These are phyloP conservation scores for Monilinia polystroma DNA, from an alignment of 2,329 filamentous ascomycete species.

Conservation along the genomic window DNA sequence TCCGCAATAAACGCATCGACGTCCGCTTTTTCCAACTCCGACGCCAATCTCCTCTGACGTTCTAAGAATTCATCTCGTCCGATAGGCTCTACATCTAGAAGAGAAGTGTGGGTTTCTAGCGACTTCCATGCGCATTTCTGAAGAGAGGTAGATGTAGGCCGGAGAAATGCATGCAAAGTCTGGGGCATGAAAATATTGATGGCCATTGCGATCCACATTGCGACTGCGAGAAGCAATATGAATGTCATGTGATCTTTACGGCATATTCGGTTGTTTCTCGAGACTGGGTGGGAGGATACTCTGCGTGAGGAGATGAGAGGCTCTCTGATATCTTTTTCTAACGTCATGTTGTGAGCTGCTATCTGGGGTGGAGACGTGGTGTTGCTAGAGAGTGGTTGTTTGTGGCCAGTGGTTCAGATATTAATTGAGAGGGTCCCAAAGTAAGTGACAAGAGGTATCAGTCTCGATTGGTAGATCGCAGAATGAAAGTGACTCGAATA, in stretches of 20 bases:
- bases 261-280: background rate
- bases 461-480: background rate
- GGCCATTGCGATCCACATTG: background rate
- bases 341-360: slow-evolving; percentile 4
- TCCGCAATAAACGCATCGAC: slow-evolving; percentile 61
- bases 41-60: slow-evolving; percentile 30
- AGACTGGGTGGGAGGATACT: background rate
- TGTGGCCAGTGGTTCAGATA: background rate
- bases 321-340: background rate
- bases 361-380: background rate
- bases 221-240: background rate
- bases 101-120: slow-evolving; percentile 27
- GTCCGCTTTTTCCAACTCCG: slow-evolving; percentile 29
- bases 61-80: slow-evolving; percentile 30
- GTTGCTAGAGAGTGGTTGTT: background rate
- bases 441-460: background rate
- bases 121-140: slow-evolving; percentile 28
- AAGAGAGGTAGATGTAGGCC: slow-evolving; percentile 10
- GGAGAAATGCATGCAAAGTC: background rate
- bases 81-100: slow-evolving; percentile 32
- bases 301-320: background rate
- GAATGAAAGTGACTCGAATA: background rate
- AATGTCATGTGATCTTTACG: slow-evolving; percentile 2
- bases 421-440: background rate
- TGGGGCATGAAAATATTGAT: background rate